Base-by-base conservation (phyloP, 2,329 filamentous ascomycete species). In the Coccinonectria pachysandricola region DNA sequence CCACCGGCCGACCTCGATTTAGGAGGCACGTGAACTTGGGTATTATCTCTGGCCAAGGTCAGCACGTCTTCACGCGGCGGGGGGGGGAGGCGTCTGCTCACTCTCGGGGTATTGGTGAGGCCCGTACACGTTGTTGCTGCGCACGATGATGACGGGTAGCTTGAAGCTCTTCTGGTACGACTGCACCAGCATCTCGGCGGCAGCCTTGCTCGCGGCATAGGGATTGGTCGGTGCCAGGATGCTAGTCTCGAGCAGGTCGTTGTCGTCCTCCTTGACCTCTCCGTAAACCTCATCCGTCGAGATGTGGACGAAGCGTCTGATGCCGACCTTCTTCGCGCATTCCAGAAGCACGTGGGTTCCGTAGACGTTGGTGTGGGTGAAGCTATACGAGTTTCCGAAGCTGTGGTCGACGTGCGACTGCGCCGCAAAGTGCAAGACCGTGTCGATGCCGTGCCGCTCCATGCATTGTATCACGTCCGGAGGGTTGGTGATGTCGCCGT, bases 211-310 rank as follows among this genome's bases (percentile, higher is more conserved):
- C 12, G 81, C 81, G 7, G 80, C 76, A 42, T 87, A 87, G 9
- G 83, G 83, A 45, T 88, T 91, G 12, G 82, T 87, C 0, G 83
- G 83, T 1, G 76, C 75, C 17, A 88, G 63, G 39, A 82, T 73
- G 55, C 79, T 82, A 10, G 73, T 71, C 57, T 87, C 82, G 21
- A 77, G 60, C 37, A 84, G 54, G 45, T 84, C 80, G 33, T 79
- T 77, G 4, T 75, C 75, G 18, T 75, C 78, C 26, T 78, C 72
- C 32, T 72, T 72, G 32, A 84, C 79, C 50, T 88, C 82, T 21
- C 83, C 83, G 42, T 88, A 88, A 2, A 88, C 83, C 58, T 88
- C 83, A 49, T 91, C 83, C 2, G 83, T 88, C 7, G 79, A 85
- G 36, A 88, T 74, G 52, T 88, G 82, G 45, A 88, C 77, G 53